Evolutionary conservation across 139 green algal species (phyloP).

Genomic region (Zygnema circumcarinatum): DNA sequence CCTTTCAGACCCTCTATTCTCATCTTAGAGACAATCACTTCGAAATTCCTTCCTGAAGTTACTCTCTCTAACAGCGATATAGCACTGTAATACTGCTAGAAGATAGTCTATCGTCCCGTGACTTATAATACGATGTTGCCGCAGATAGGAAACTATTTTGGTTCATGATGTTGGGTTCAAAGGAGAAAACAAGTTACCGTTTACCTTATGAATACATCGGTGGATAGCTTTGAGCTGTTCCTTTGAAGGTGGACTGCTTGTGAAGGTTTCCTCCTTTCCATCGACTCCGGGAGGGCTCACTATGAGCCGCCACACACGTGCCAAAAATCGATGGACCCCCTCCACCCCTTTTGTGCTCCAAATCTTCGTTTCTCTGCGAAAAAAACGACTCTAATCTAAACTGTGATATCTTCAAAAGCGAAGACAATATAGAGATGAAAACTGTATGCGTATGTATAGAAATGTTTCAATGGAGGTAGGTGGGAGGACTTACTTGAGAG

Average conservation of each 20-base stretch:
- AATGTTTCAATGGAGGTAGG: no score
- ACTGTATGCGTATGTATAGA: no score
- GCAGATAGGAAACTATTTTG: no score
- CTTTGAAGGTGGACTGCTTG: conserved; percentile 67
- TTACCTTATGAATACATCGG: conserved; percentile 88
- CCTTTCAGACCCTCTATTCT: background rate
- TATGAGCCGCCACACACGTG: conserved; percentile 83
- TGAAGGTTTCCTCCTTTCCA: conserved; percentile 25
- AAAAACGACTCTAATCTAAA: no score
- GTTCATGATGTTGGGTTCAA: no score
- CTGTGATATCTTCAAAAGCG: background rate
- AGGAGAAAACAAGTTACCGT: no score
- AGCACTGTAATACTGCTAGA: no score
- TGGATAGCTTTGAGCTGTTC: conserved; percentile 89
- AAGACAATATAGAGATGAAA: background rate
- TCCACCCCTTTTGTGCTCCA: conserved; percentile 83
- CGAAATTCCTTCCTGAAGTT: no score
- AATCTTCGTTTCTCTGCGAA: conserved; percentile 63
- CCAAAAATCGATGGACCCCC: conserved; percentile 96
- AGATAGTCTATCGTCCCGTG: no score
- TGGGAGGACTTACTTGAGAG: conserved; percentile 74
- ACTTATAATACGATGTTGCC: no score
- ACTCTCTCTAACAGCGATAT: no score
- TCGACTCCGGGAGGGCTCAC: background rate
- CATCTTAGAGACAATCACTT: no score